Evolutionary conservation across 2,329 filamentous ascomycete species (phyloP).

Genomic region (Pseudogymnoascus sp.): DNA sequence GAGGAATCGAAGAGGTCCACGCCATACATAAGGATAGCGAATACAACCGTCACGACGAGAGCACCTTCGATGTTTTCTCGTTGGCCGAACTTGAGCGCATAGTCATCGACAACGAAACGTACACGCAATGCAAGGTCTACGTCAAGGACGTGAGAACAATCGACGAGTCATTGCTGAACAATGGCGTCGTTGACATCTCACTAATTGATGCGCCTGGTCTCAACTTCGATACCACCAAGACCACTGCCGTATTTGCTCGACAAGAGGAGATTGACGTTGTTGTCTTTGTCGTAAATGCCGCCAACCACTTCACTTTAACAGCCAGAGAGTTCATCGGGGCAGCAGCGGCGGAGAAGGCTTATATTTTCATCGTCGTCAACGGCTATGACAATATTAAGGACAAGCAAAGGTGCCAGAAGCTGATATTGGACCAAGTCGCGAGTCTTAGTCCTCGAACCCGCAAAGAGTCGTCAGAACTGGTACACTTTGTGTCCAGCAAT

Average conservation of each 20-base stretch:
- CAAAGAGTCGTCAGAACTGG: conserved; percentile 86
- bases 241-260: conserved; percentile 90
- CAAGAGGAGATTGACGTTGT: conserved; percentile 99
- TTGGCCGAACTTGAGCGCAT: conserved; percentile 77
- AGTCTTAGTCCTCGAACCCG: conserved; percentile 84
- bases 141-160: conserved; percentile 82
- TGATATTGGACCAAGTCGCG: conserved; percentile 83
- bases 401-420: conserved; percentile 82
- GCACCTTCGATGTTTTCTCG: conserved; percentile 81
- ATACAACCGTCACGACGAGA: conserved; percentile 87
- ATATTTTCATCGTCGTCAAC: conserved; percentile 98
- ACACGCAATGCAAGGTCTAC: conserved; percentile 95
- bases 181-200: conserved; percentile 95
- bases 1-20: conserved; percentile 87
- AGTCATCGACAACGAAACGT: conserved; percentile 79
- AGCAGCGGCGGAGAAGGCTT: conserved; percentile 92
- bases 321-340: conserved; percentile 98
- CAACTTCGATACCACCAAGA: conserved; percentile 94
- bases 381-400: conserved; percentile 91
- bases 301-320: conserved; percentile 95
- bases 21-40: conserved; percentile 73
- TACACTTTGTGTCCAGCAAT: conserved; percentile 97
- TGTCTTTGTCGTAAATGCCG: conserved; percentile 94
- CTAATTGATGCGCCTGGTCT: conserved; percentile 93
- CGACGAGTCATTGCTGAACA: conserved; percentile 90